Evolutionary conservation across 441 rosid species (phyloP).

Genomic region (Monsonia emarginata): DNA sequence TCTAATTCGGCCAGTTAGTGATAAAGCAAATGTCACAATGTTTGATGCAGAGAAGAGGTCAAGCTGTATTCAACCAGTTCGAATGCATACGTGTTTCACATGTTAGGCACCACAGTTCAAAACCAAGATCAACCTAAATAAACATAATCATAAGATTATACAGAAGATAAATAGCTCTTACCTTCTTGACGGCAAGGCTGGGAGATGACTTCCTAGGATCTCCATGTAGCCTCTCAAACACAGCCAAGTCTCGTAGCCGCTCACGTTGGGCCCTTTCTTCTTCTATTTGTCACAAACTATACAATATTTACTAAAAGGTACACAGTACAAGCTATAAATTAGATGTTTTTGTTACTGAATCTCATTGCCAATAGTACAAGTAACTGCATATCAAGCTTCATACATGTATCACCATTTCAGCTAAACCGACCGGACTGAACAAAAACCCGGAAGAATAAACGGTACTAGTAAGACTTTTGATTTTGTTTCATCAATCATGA

Average conservation of each 20-base stretch:
- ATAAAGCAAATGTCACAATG: background rate
- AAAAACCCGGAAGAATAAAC: too few species aligned
- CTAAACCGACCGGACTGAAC: background rate
- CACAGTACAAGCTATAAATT: background rate
- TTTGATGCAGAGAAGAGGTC: background rate
- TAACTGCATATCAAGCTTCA: background rate
- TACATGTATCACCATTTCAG: background rate
- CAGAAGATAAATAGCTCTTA: conserved; percentile 10
- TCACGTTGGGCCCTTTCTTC: conserved; percentile 63
- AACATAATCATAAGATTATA: background rate
- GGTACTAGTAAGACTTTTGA: too few species aligned
- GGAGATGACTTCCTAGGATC: conserved; percentile 61
- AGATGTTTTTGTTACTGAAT: too few species aligned
- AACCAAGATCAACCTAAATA: background rate
- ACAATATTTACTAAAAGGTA: background rate
- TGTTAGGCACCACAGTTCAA: background rate
- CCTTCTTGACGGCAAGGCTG: conserved; percentile 78
- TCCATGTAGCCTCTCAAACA: conserved; percentile 74
- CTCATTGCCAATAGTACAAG: background rate
- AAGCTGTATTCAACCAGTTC: background rate
- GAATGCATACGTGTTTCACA: background rate
- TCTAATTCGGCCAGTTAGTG: background rate
- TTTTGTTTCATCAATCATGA: background rate
- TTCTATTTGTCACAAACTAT: conserved; percentile 27
- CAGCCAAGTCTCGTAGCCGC: conserved; percentile 58